Conservation (phyloP, 192 early-diverging fungal genomes). For the Phycomyces blakesleeanus region DNA sequence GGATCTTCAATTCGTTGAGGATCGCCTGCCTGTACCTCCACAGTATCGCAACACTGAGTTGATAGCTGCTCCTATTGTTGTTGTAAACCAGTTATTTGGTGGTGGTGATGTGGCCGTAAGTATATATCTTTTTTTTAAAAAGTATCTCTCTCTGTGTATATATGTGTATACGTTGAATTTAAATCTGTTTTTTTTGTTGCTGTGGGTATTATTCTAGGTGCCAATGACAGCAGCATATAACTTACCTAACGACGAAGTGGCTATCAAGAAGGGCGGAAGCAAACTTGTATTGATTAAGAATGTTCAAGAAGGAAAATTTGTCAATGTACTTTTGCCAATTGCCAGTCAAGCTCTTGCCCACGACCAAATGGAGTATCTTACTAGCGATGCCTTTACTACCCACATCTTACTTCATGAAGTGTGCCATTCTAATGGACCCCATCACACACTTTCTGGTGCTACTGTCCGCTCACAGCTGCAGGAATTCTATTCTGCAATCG, state of each 20-base stretch:
- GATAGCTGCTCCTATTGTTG: slow-evolving; percentile 64
- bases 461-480: slow-evolving; percentile 65
- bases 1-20: slow-evolving; percentile 59
- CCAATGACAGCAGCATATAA: slow-evolving; percentile 78
- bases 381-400: slow-evolving; percentile 65
- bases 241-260: slow-evolving; percentile 73
- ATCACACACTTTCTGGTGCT: slow-evolving; percentile 46
- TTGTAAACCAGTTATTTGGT: slow-evolving; percentile 70
- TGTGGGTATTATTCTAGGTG: slow-evolving; percentile 24
- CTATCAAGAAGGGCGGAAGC: slow-evolving; percentile 62
- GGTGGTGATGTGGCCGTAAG: slow-evolving; percentile 62
- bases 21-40: slow-evolving; percentile 62
- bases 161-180: no score
- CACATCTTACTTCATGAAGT: slow-evolving; percentile 74
- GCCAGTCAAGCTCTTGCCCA: slow-evolving; percentile 48
- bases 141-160: no score
- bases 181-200: no score
- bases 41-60: slow-evolving; percentile 60
- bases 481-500: slow-evolving; percentile 69
- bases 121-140: no score
- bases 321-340: slow-evolving; percentile 60
- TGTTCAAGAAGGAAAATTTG: slow-evolving; percentile 69
- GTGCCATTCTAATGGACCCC: slow-evolving; percentile 67
- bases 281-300: slow-evolving; percentile 76
- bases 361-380: slow-evolving; percentile 53